phyloP scores from a whole-genome alignment of 352 stramenopile species.

The Thraustotheca clavata region DNA sequence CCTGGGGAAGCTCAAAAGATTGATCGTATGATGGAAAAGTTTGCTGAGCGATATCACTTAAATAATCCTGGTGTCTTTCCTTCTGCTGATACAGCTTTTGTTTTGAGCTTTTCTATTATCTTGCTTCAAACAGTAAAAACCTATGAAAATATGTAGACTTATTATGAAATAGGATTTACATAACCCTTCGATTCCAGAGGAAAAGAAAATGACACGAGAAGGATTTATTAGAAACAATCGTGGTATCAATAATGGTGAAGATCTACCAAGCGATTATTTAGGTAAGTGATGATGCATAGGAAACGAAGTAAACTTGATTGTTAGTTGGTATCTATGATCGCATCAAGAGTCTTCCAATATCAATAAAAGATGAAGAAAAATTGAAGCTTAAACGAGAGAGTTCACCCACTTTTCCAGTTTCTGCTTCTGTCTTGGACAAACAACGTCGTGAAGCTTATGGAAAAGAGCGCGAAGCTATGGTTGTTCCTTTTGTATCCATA shows the following conservation, averaged over 20 bases:
- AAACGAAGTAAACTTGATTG: not conserved
- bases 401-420: not conserved
- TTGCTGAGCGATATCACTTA: constrained; percentile 88
- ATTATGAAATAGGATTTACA: constrained; percentile 85
- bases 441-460: constrained; percentile 75
- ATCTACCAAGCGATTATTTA: constrained; percentile 92
- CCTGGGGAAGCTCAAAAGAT: constrained; percentile 99
- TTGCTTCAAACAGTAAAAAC: constrained; percentile 51
- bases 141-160: not conserved
- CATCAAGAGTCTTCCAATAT: constrained; percentile 94
- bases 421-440: constrained; percentile 2
- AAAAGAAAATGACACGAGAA: constrained; percentile 97
- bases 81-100: constrained; percentile 96
- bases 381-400: constrained; percentile 25
- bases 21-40: constrained; percentile 99
- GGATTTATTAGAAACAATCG: constrained; percentile 96
- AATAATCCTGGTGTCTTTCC: constrained; percentile 86
- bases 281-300: constrained; percentile 22
- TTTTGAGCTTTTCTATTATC: constrained; percentile 93
- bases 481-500: too few species aligned
- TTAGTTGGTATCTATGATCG: constrained; percentile 89
- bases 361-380: constrained; percentile 91
- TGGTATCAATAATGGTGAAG: constrained; percentile 94
- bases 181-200: constrained; percentile 95
- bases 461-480: constrained; percentile 77